Conservation (phyloP, 495 filamentous ascomycete genomes). For the Talaromyces thailandensis region DNA sequence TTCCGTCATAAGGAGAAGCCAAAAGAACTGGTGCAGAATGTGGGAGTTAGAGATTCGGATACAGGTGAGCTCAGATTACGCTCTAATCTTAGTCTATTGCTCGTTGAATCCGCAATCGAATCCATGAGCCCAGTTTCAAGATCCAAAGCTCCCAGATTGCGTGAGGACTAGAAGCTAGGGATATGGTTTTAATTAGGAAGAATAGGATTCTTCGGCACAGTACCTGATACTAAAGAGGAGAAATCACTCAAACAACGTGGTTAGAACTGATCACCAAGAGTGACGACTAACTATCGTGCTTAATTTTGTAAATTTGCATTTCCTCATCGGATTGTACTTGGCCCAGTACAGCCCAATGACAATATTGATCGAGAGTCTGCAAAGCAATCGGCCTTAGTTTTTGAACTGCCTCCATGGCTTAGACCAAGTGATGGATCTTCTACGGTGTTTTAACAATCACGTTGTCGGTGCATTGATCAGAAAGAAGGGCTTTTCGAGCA, state of each 20-base stretch:
- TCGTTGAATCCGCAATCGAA: no score
- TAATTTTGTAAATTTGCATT: not conserved
- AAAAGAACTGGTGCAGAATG: not conserved
- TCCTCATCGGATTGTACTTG: not conserved
- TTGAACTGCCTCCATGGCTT: not conserved
- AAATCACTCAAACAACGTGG: not conserved
- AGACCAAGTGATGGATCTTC: not conserved
- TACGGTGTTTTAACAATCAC: not conserved
- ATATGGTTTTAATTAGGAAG: not conserved
- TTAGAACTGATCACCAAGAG: not conserved
- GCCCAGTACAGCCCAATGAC: not conserved
- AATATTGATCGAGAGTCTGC: not conserved
- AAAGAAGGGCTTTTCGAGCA: not conserved
- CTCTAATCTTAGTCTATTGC: no score
- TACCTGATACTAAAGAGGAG: not conserved
- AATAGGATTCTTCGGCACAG: not conserved
- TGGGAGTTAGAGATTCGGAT: not conserved
- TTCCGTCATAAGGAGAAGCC: no score
- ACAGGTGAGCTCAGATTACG: no score
- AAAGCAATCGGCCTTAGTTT: not conserved
- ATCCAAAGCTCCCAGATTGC: no score
- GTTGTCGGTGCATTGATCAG: not conserved
- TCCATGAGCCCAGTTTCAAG: no score
- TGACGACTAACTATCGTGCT: not conserved
- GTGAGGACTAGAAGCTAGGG: no score